A percentile compares a stretch with the other conserved stretches of the same genome.
These are phyloP conservation scores for Logfia minima DNA, from an alignment of 129 eudicot species.

Conservation along the genomic window DNA sequence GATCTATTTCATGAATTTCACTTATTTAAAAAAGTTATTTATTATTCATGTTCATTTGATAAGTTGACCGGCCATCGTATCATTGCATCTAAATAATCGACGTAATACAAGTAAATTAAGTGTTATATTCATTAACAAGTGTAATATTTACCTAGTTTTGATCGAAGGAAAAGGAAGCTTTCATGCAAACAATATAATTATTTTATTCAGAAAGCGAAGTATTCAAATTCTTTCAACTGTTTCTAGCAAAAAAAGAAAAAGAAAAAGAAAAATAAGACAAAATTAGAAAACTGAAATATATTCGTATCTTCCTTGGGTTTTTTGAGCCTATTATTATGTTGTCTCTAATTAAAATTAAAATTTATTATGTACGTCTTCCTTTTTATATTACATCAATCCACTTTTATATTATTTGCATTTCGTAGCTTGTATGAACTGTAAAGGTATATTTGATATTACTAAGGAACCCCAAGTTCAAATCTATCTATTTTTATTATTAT, in stretches of 20 bases:
- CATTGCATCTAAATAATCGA: no score
- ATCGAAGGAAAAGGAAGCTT: not conserved
- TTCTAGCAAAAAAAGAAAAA: not conserved
- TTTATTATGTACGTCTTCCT: not conserved
- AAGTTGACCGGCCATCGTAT: no score
- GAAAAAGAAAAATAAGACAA: not conserved
- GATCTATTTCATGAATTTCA: no score
- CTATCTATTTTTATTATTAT: not conserved
- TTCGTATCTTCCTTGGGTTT: not conserved
- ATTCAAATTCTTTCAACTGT: not conserved
- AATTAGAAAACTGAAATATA: not conserved
- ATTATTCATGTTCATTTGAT: no score
- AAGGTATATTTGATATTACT: no score
- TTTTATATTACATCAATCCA: not conserved
- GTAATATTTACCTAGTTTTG: not conserved
- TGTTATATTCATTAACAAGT: not conserved
- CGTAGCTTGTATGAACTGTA: no score
- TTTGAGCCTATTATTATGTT: not conserved
- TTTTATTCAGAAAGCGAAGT: conserved; percentile 15
- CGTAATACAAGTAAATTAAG: no score
- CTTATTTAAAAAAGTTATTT: no score
- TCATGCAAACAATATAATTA: not conserved
- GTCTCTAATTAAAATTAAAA: not conserved
- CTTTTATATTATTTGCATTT: no score
- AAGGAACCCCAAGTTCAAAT: conserved; percentile 19